phyloP scores from a whole-genome alignment of 352 stramenopile genomes.

The Phytophthora pinifolia region DNA sequence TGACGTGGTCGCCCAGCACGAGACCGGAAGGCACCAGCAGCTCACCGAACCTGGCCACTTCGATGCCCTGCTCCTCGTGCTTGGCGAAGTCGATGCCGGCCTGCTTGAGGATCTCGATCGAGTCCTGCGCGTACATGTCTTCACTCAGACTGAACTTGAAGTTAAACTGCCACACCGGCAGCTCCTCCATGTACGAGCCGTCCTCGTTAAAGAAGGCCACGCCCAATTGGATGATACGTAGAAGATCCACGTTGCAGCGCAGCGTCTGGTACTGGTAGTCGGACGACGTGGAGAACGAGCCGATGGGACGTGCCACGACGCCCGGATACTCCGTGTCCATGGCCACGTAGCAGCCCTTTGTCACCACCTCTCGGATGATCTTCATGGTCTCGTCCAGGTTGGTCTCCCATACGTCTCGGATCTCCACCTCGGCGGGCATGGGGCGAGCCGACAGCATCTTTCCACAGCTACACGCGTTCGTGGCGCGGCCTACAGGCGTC shows the following conservation, averaged over 20 bases:
- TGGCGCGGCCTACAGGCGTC: conserved; percentile 13
- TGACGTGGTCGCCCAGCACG: conserved; percentile 98
- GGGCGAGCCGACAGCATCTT: conserved; percentile 50
- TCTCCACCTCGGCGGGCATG: conserved; percentile 88
- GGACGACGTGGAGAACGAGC: conserved; percentile 92
- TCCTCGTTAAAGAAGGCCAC: conserved; percentile 97
- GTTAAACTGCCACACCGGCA: conserved; percentile 99
- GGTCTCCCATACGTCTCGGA: conserved; percentile 92
- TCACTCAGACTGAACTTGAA: conserved; percentile 98
- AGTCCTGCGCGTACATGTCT: conserved; percentile 99
- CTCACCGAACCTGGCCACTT: conserved; percentile 97
- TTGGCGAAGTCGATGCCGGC: conserved; percentile 98
- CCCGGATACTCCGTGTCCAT: conserved; percentile 99
- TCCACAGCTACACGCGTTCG: too few species aligned
- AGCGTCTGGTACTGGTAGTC: conserved; percentile 99
- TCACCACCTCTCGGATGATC: conserved; percentile 94
- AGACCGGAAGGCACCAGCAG: conserved; percentile 97
- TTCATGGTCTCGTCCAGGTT: conserved; percentile 97
- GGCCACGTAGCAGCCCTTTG: conserved; percentile 97
- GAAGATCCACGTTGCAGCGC: conserved; percentile 98
- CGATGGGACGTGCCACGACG: conserved; percentile 97
- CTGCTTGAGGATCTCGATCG: conserved; percentile 98
- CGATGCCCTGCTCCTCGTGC: conserved; percentile 96
- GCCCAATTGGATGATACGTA: conserved; percentile 99
- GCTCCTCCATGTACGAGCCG: conserved; percentile 93